Evolutionary conservation across 1,139 yeast species (phyloP).

Genomic region (Candida sanyaensis): DNA sequence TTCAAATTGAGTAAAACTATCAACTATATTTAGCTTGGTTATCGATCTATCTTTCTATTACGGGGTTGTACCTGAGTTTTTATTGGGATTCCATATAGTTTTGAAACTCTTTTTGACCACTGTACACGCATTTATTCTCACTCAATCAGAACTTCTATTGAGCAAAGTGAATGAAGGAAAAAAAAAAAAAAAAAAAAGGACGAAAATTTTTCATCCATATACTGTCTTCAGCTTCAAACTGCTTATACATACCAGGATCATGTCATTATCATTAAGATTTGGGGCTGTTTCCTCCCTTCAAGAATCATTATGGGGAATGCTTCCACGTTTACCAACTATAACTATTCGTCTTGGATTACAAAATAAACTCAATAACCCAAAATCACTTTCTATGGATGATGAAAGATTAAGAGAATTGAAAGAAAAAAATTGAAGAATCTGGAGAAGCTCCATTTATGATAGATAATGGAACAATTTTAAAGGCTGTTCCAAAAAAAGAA

Average conservation of each 20-base stretch:
- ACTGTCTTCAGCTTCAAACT: too few species aligned
- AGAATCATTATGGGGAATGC: slow-evolving; percentile 17
- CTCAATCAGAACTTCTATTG: neutral
- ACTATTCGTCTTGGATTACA: slow-evolving; percentile 11
- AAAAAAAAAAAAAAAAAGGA: neutral
- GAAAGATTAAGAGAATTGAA: slow-evolving; percentile 32
- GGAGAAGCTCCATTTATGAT: slow-evolving; percentile 36
- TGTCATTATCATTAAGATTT: slow-evolving; percentile 28
- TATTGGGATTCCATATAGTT: too few species aligned
- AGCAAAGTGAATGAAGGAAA: neutral
- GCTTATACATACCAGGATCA: slow-evolving; percentile 5
- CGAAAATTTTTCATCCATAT: neutral
- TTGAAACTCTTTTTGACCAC: too few species aligned
- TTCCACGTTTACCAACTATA: slow-evolving; percentile 27
- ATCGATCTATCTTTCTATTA: too few species aligned
- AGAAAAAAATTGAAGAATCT: slow-evolving; percentile 29
- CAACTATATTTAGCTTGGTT: too few species aligned
- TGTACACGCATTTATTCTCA: neutral
- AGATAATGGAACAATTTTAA: slow-evolving; percentile 64
- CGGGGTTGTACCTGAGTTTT: too few species aligned
- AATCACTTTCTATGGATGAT: slow-evolving; percentile 21
- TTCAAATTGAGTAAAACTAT: too few species aligned
- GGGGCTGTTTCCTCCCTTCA: slow-evolving; percentile 18
- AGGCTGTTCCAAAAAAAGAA: slow-evolving; percentile 95
- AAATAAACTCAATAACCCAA: slow-evolving; percentile 1